Conservation (phyloP, 1,284 basidiomycete species). For the Cystobasidium slooffiae region DNA sequence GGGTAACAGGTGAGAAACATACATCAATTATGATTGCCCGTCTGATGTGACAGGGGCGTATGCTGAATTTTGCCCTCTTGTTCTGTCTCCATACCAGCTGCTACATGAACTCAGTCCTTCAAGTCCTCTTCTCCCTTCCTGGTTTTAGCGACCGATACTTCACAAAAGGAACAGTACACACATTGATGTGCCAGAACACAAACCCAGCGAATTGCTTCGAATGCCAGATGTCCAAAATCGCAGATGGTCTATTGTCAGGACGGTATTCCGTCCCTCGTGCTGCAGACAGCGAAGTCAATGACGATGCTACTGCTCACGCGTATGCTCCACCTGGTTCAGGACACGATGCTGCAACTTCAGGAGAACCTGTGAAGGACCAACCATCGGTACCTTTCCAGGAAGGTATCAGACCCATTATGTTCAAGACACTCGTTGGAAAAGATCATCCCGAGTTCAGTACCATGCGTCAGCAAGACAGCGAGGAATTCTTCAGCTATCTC, state of each 20-base stretch:
- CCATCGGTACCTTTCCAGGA: slow-evolving; percentile 68
- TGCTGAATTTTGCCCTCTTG: not conserved
- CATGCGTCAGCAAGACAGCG: slow-evolving; percentile 96
- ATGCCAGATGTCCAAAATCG: slow-evolving; percentile 92
- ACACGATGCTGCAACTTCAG: slow-evolving; percentile 47
- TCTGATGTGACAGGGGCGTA: not conserved
- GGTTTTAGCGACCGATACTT: slow-evolving; percentile 77
- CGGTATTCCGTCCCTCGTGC: slow-evolving; percentile 76
- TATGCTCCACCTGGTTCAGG: slow-evolving; percentile 51
- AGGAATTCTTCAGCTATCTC: slow-evolving; percentile 89
- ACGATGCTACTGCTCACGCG: slow-evolving; percentile 29
- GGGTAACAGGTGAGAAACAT: slow-evolving; percentile 74
- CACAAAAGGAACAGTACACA: slow-evolving; percentile 65
- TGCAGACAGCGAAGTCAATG: slow-evolving; percentile 7
- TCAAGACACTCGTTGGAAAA: slow-evolving; percentile 88
- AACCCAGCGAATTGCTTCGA: slow-evolving; percentile 85
- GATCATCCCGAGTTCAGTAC: slow-evolving; percentile 94
- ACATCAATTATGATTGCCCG: not conserved
- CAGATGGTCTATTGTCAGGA: slow-evolving; percentile 89
- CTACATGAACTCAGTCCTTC: slow-evolving; percentile 94
- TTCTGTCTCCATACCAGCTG: slow-evolving; percentile 66
- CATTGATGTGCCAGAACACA: slow-evolving; percentile 67
- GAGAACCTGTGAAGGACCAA: slow-evolving; percentile 61
- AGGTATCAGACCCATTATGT: slow-evolving; percentile 79
- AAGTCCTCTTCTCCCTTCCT: slow-evolving; percentile 81